Conservation (phyloP, 495 filamentous ascomycete genomes). For the Neurospora sp. region DNA sequence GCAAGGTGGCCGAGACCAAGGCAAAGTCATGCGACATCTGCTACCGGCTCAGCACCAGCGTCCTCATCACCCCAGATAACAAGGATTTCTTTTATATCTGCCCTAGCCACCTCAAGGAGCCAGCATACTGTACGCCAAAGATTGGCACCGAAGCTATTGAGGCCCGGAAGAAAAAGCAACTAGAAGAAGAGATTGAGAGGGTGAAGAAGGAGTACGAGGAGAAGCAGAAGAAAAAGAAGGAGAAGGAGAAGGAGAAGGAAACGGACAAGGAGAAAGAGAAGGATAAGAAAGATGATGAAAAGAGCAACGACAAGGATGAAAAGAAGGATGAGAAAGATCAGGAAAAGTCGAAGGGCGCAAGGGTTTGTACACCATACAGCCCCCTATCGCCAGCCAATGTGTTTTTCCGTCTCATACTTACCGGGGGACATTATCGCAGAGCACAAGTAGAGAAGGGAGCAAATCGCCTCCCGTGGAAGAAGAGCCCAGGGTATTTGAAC, state of each 20-base stretch:
- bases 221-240: constrained; percentile 52
- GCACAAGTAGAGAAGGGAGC: constrained; percentile 26
- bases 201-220: constrained; percentile 75
- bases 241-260: constrained; percentile 40
- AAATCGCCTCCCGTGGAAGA: constrained; percentile 41
- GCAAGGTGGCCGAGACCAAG: constrained; percentile 75
- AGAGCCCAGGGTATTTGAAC: constrained; percentile 69
- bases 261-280: constrained; percentile 37
- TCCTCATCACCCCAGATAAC: constrained; percentile 82
- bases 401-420: neutral
- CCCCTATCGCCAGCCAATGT: neutral
- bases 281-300: constrained; percentile 39
- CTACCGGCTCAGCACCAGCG: constrained; percentile 77
- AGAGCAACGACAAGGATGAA: constrained; percentile 44
- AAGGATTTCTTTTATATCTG: constrained; percentile 98
- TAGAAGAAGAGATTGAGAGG: constrained; percentile 58
- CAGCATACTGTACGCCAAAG: constrained; percentile 69
- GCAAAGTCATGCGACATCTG: constrained; percentile 83
- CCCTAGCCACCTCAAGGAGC: constrained; percentile 72
- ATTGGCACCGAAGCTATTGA: constrained; percentile 66
- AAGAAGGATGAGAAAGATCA: constrained; percentile 34
- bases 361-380: constrained; percentile 31
- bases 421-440: neutral
- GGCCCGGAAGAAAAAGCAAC: constrained; percentile 56
- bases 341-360: constrained; percentile 43